A percentile compares a stretch with the other conserved stretches of the same genome.
phyloP scores from a whole-genome alignment of 352 stramenopile species.

The Globisporangium acanthophoron region DNA sequence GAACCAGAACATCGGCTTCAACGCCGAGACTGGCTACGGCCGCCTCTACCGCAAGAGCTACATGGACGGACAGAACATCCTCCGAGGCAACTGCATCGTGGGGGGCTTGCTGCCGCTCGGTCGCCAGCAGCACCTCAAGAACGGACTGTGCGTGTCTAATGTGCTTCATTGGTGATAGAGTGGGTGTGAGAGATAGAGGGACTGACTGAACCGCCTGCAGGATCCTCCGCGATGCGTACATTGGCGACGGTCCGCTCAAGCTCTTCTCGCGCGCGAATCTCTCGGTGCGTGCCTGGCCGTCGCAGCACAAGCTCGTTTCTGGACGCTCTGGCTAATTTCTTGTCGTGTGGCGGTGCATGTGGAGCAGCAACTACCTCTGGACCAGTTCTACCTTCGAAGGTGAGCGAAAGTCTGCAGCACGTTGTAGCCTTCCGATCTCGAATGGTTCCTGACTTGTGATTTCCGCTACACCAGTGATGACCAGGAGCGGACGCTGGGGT shows the following conservation, averaged over 20 bases:
- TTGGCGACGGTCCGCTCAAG: slow-evolving; percentile 64
- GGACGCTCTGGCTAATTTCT: background rate
- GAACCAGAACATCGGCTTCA: slow-evolving; percentile 68
- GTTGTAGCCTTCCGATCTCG: background rate
- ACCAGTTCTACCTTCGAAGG: slow-evolving; percentile 69
- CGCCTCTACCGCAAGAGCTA: slow-evolving; percentile 80
- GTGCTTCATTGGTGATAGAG: background rate
- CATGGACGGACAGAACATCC: slow-evolving; percentile 68
- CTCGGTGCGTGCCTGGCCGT: slow-evolving; percentile 29
- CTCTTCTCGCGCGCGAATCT: slow-evolving; percentile 63
- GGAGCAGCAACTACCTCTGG: slow-evolving; percentile 25
- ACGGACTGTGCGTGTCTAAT: slow-evolving; percentile 35
- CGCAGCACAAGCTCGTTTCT: too few species aligned
- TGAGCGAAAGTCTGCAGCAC: background rate
- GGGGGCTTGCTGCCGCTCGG: slow-evolving; percentile 65
- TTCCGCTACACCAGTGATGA: slow-evolving; percentile 41
- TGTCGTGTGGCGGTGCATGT: background rate
- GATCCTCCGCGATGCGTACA: slow-evolving; percentile 63
- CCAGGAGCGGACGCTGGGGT: slow-evolving; percentile 77
- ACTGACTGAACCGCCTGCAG: slow-evolving; percentile 13
- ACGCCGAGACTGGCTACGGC: slow-evolving; percentile 46
- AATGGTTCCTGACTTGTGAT: background rate
- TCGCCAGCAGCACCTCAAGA: slow-evolving; percentile 74
- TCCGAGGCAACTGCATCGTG: slow-evolving; percentile 68
- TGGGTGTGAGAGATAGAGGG: background rate